A percentile compares a stretch with the other conserved stretches of the same genome.
Evolutionary conservation across 2,329 filamentous ascomycete genomes (phyloP).

Genomic region (Penicillium thymicola): DNA sequence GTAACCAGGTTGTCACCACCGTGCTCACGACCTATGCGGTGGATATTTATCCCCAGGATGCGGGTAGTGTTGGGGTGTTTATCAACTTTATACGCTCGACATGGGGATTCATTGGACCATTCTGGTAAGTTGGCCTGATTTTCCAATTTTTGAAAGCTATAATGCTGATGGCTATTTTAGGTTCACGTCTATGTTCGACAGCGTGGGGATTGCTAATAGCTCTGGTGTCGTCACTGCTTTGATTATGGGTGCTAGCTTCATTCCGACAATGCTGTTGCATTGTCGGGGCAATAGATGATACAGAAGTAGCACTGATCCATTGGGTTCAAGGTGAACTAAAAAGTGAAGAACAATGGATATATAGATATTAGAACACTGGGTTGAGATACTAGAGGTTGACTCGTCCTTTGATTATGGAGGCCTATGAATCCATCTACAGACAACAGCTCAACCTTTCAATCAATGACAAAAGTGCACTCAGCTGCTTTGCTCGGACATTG

Average conservation of each 20-base stretch:
- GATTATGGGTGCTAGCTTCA: conserved; percentile 29
- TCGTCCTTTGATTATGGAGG: not conserved
- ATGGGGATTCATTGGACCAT: conserved; percentile 37
- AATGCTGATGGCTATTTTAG: not conserved
- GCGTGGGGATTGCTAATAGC: conserved; percentile 30
- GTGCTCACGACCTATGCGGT: conserved; percentile 59
- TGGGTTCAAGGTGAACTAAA: not conserved
- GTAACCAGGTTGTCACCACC: conserved; percentile 62
- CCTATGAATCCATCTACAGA: too few relatives aligned
- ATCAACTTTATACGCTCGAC: conserved; percentile 53
- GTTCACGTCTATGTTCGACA: conserved; percentile 29
- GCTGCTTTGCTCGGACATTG: not conserved
- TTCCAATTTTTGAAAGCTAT: not conserved
- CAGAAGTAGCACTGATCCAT: not conserved
- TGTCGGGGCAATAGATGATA: conserved; percentile 15
- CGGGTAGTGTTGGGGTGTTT: conserved; percentile 58
- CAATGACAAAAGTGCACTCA: not conserved
- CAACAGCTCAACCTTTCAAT: not conserved
- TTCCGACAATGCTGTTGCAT: conserved; percentile 29
- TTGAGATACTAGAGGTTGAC: not conserved
- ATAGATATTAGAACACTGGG: not conserved
- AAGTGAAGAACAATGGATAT: not conserved
- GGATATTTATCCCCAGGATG: conserved; percentile 55
- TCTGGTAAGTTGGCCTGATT: conserved; percentile 32
- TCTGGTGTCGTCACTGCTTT: conserved; percentile 27